Evolutionary conservation across 2,329 filamentous ascomycete species (phyloP).

Genomic region (Sordariomycetes sp.): DNA sequence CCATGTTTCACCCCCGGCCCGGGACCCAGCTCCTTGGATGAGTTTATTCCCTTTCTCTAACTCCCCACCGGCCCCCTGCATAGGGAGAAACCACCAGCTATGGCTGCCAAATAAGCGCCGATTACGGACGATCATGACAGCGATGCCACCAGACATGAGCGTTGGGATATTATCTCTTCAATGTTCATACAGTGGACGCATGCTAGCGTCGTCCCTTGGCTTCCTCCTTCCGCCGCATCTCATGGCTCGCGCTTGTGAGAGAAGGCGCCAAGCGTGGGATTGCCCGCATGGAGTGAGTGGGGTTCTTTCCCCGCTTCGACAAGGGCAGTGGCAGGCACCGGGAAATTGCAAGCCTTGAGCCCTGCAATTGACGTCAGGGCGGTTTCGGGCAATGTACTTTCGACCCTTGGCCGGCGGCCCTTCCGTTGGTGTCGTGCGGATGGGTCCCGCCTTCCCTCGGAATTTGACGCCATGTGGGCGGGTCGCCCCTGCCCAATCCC

Average conservation of each 20-base stretch:
- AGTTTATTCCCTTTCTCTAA: background rate
- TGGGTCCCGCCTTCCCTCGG: background rate
- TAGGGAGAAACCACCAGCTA: background rate
- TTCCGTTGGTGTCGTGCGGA: background rate
- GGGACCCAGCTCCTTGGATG: background rate
- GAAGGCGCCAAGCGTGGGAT: background rate
- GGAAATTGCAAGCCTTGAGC: background rate
- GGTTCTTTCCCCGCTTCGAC: background rate
- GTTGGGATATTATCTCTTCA: too few relatives aligned
- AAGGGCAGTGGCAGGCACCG: background rate
- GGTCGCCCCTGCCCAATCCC: background rate
- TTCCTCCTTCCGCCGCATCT: background rate
- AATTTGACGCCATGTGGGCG: background rate
- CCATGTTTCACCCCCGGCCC: background rate
- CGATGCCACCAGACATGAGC: too few relatives aligned
- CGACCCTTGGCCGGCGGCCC: background rate
- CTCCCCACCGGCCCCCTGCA: background rate
- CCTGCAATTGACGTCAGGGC: background rate
- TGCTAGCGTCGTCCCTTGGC: background rate
- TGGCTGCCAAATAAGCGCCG: background rate
- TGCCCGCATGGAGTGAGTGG: background rate
- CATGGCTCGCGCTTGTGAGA: background rate
- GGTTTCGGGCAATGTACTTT: background rate
- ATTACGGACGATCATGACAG: background rate
- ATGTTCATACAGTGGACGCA: too few relatives aligned